Evolutionary conservation across 768 basidiomycete genomes (phyloP).

Genomic region (Tylopilus balloui): DNA sequence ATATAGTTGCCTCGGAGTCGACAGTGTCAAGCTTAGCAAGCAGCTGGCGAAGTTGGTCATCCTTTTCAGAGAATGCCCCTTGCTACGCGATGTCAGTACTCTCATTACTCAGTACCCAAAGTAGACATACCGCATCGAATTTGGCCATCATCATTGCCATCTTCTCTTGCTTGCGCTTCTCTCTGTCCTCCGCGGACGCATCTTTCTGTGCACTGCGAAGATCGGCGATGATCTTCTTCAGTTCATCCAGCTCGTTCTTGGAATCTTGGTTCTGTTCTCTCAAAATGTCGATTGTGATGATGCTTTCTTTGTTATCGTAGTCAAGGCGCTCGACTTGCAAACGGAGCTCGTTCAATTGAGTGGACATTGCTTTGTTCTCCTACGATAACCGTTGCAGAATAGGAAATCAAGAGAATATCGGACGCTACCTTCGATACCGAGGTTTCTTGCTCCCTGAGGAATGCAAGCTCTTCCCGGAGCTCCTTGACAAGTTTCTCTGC

Average conservation of each 20-base stretch:
- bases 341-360: constrained; percentile 88
- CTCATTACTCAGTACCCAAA: neutral
- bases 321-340: constrained; percentile 88
- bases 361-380: constrained; percentile 94
- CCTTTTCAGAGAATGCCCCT: constrained; percentile 93
- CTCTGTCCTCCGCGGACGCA: constrained; percentile 90
- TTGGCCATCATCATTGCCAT: constrained; percentile 99
- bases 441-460: constrained; percentile 89
- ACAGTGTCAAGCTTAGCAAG: constrained; percentile 81
- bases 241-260: constrained; percentile 82
- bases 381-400: constrained; percentile 29
- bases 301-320: constrained; percentile 93
- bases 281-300: constrained; percentile 89
- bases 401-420: constrained; percentile 2
- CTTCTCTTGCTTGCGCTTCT: constrained; percentile 98
- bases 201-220: constrained; percentile 80
- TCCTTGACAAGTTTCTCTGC: constrained; percentile 87
- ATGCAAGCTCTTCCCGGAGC: constrained; percentile 80
- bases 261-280: constrained; percentile 92
- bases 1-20: constrained; percentile 53
- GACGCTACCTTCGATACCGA: constrained; percentile 63
- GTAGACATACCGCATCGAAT: constrained; percentile 77
- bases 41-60: constrained; percentile 84
- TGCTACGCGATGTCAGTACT: constrained; percentile 44
- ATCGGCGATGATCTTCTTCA: constrained; percentile 74